Conservation (phyloP, 805 yeast species). For the Komagataella pastoris region DNA sequence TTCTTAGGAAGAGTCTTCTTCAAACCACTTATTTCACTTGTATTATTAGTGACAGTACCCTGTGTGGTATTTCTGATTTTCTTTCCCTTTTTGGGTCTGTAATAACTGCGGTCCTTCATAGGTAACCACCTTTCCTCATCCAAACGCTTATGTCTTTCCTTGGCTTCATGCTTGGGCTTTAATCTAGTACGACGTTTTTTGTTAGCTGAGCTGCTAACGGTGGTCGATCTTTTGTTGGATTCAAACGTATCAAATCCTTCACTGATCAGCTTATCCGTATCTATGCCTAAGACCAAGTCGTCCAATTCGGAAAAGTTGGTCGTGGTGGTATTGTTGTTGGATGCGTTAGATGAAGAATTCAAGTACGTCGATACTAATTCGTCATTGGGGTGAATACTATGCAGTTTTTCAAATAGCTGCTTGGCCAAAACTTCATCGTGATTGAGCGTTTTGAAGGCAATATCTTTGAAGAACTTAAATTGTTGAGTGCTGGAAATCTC, state of each 20-base stretch:
- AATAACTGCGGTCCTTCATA: slow-evolving; percentile 69
- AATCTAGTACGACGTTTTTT: slow-evolving; percentile 13
- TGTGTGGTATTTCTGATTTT: slow-evolving; percentile 41
- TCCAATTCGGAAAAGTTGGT: slow-evolving; percentile 12
- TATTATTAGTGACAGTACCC: slow-evolving; percentile 42
- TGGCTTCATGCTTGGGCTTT: slow-evolving; percentile 15
- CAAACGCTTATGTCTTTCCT: slow-evolving; percentile 15
- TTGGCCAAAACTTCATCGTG: slow-evolving; percentile 18
- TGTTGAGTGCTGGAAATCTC: slow-evolving; percentile 7
- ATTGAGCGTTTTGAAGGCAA: slow-evolving; percentile 24
- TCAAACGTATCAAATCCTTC: slow-evolving; percentile 15
- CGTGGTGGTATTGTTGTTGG: not conserved
- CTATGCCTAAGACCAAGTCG: slow-evolving; percentile 9
- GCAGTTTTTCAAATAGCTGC: slow-evolving; percentile 13
- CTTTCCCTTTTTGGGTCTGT: slow-evolving; percentile 66
- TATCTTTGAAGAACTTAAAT: slow-evolving; percentile 15
- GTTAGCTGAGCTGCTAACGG: slow-evolving; percentile 3
- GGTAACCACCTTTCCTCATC: slow-evolving; percentile 90
- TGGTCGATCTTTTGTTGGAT: slow-evolving; percentile 2
- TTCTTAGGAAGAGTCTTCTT: slow-evolving; percentile 9
- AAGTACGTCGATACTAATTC: slow-evolving; percentile 10
- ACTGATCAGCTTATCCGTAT: slow-evolving; percentile 15
- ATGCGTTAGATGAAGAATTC: not conserved
- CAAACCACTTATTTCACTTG: slow-evolving; percentile 23
- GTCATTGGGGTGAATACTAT: slow-evolving; percentile 7